Conservation (phyloP, 139 green algal genomes). For the Parachlorella kessleri region DNA sequence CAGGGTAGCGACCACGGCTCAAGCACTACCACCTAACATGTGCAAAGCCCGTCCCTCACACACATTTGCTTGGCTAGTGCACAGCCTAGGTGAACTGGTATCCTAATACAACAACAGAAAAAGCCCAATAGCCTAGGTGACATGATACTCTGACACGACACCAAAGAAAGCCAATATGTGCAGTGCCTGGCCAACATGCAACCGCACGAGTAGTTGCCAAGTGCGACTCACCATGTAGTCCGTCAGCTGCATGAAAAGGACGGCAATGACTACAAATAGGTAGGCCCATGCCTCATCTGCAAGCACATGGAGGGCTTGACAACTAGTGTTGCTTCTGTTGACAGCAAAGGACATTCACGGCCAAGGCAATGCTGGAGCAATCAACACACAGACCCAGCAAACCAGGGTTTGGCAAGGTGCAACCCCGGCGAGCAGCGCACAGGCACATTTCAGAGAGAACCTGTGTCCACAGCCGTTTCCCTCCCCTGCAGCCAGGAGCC, state of each 20-base stretch:
- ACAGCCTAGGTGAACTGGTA: slow-evolving; percentile 5
- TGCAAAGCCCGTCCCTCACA: too few species aligned
- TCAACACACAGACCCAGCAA: too few species aligned
- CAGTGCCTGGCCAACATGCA: not conserved
- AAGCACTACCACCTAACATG: not conserved
- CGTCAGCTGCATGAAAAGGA: slow-evolving; percentile 42
- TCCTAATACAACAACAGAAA: not conserved
- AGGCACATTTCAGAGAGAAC: too few species aligned
- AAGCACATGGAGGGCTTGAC: too few species aligned
- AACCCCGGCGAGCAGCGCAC: too few species aligned
- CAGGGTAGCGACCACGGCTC: not conserved
- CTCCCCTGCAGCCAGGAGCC: too few species aligned
- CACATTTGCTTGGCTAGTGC: not conserved
- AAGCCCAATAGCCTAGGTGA: not conserved
- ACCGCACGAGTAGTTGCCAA: slow-evolving; percentile 1
- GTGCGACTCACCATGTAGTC: slow-evolving; percentile 23
- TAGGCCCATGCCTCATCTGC: slow-evolving; percentile 42
- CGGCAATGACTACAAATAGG: slow-evolving; percentile 33
- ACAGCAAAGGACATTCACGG: too few species aligned
- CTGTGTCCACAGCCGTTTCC: too few species aligned
- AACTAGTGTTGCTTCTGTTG: too few species aligned
- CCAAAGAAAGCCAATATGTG: too few species aligned
- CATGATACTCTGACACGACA: not conserved
- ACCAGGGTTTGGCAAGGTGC: too few species aligned
- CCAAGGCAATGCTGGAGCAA: too few species aligned